Conservation (phyloP, 352 stramenopile genomes). For the Phytophthora europaea region DNA sequence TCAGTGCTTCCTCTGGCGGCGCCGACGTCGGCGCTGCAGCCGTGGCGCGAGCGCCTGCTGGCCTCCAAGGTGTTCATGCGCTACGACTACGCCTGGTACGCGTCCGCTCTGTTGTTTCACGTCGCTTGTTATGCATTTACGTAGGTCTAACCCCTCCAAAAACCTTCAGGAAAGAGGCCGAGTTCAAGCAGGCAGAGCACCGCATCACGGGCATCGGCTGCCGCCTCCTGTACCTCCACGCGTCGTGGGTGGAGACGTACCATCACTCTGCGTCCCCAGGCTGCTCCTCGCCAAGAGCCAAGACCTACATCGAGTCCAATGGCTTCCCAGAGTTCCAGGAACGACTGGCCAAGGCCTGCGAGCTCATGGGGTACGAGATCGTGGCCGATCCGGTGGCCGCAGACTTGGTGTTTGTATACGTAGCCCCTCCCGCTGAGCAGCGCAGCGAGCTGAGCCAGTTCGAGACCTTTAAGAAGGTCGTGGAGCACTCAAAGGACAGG, state of each 20-base stretch:
- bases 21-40: slow-evolving; percentile 37
- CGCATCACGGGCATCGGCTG: slow-evolving; percentile 71
- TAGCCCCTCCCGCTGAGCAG: slow-evolving; percentile 62
- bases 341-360: slow-evolving; percentile 43
- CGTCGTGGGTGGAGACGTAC: slow-evolving; percentile 51
- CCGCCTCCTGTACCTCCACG: slow-evolving; percentile 80
- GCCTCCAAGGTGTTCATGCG: slow-evolving; percentile 76
- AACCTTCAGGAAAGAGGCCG: slow-evolving; percentile 61
- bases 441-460: slow-evolving; percentile 48
- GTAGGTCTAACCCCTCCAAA: slow-evolving; percentile 5
- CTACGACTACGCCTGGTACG: slow-evolving; percentile 88
- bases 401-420: slow-evolving; percentile 74
- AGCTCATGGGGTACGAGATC: slow-evolving; percentile 63
- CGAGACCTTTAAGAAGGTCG: slow-evolving; percentile 52
- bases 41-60: slow-evolving; percentile 61
- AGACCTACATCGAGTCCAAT: slow-evolving; percentile 60
- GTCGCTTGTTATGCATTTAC: slow-evolving; percentile 21
- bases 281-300: slow-evolving; percentile 4
- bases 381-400: slow-evolving; percentile 32
- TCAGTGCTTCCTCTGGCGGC: slow-evolving; percentile 20
- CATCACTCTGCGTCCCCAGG: background rate
- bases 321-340: slow-evolving; percentile 63
- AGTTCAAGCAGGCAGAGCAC: slow-evolving; percentile 60
- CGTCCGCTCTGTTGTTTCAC: slow-evolving; percentile 9
- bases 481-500: slow-evolving; percentile 28